A percentile compares a stretch with the other conserved stretches of the same genome.
phyloP scores from a whole-genome alignment of 208 protist species.

The Leishmania gerbilli region DNA sequence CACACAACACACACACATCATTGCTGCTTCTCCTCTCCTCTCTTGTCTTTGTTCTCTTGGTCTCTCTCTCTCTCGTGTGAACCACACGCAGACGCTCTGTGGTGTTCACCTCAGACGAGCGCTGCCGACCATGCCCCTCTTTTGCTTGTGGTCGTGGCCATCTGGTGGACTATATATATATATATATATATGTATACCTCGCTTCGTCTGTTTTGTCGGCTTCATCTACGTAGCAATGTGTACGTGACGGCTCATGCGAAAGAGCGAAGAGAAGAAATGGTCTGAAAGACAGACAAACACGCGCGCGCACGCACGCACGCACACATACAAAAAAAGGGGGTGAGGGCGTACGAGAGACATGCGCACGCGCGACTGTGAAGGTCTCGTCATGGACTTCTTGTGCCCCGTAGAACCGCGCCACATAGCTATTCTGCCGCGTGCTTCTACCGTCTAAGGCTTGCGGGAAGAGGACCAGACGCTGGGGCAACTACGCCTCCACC shows the following conservation, averaged over 20 bases:
- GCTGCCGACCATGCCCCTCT: background rate
- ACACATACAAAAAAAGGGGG: background rate
- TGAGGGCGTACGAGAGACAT: background rate
- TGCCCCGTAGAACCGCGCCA: background rate
- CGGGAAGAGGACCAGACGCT: background rate
- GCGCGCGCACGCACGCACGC: background rate
- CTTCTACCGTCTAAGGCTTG: background rate
- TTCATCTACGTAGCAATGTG: constrained; percentile 1
- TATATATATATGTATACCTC: too few species aligned
- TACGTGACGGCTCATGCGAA: background rate
- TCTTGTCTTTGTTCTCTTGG: background rate
- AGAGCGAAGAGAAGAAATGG: background rate
- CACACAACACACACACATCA: background rate
- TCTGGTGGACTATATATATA: background rate
- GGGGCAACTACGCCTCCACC: background rate
- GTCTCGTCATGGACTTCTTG: background rate
- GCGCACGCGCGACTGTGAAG: background rate
- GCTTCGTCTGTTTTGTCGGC: background rate
- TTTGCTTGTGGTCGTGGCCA: background rate
- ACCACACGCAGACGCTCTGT: background rate
- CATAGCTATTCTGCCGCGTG: background rate
- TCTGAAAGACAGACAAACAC: background rate
- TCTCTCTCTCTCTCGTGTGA: background rate
- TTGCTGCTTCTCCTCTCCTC: background rate
- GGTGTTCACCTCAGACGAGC: background rate